Base-by-base conservation (phyloP, 2,329 filamentous ascomycete species). In the Aspergillus sp. region DNA sequence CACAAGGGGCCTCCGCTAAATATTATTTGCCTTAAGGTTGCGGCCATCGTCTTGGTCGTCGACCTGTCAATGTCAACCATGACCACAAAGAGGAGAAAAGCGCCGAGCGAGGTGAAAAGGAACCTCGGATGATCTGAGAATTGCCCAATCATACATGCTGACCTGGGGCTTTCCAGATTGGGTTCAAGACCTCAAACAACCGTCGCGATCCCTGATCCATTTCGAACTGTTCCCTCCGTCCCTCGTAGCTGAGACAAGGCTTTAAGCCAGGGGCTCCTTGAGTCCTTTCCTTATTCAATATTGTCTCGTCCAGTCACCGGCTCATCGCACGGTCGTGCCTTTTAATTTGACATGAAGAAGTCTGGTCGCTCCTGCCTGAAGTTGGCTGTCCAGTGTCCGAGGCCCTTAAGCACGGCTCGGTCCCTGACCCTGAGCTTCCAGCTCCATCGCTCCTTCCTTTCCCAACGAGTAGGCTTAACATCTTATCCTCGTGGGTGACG, bases 91-190 rank as follows among this genome's bases (percentile, higher is more conserved):
- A 37, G 12, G 5, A 5, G 4, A 2, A 9, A 23, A 35, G 23
- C 21, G 46, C 21, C 46, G 46, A 49, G 11, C 14, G 19, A 21
- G 25, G n/a, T 52, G 9, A 31, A 31, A 8, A 31, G 9, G 9
- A 45, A 37, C 33, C 44, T 31, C 25, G 19, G 19, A 54, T 15
- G 41, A 48, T 40, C 43, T 37, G 31, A 40, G 25, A 12, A 15
- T 19, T 52, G 33, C 33, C 52, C 52, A 54, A 54, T 54, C n/a
- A 54, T n/a, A 35, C 11, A 17, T n/a, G 19, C 19, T 43, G 12
- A 15, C 9, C 27, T 31, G 27, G 33, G 49, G 11, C 49, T 17
- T 52, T 43, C 15, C 12, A 43, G 21, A 48, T 48, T 48, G 33
- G 48, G 5, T 40, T 51, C 19, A 8, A 27, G 48, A 41, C 48